Evolutionary conservation across 1,139 yeast genomes (phyloP).

Genomic region (Magnusiomyces ingens): DNA sequence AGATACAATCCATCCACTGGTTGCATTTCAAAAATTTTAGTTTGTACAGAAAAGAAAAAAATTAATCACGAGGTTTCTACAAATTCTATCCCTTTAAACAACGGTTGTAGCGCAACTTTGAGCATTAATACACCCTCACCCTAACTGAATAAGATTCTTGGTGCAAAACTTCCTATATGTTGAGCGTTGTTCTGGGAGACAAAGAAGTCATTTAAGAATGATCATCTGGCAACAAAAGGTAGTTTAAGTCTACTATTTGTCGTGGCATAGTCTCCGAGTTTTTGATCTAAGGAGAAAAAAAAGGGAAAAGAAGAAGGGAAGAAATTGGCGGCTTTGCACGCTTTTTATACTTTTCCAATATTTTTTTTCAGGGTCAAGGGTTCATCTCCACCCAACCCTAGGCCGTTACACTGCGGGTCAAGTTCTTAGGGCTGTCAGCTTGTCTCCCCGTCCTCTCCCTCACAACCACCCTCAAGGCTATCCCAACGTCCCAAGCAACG

Average conservation of each 20-base stretch:
- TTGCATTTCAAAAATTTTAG: neutral
- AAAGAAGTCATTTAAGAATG: conserved; percentile 20
- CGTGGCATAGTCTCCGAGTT: conserved; percentile 33
- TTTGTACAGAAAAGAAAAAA: conserved; percentile 1
- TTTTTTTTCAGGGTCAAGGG: neutral
- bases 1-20: neutral
- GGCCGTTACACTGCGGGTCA: too few relatives aligned
- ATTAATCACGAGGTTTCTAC: neutral
- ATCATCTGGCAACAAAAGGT: conserved; percentile 35
- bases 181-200: conserved; percentile 36
- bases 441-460: neutral
- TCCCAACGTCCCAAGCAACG: neutral
- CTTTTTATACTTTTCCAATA: neutral
- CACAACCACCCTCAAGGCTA: neutral
- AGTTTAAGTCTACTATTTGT: conserved; percentile 27
- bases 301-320: neutral
- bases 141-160: conserved; percentile 30
- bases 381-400: neutral
- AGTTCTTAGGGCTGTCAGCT: too few relatives aligned
- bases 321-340: neutral
- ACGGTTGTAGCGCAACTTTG: neutral
- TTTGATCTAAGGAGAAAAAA: conserved; percentile 33
- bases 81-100: neutral
- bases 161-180: conserved; percentile 37
- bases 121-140: conserved; percentile 33